These are phyloP conservation scores for Daedaleopsis nitida DNA, from an alignment of 768 basidiomycete species.

Conservation along the genomic window DNA sequence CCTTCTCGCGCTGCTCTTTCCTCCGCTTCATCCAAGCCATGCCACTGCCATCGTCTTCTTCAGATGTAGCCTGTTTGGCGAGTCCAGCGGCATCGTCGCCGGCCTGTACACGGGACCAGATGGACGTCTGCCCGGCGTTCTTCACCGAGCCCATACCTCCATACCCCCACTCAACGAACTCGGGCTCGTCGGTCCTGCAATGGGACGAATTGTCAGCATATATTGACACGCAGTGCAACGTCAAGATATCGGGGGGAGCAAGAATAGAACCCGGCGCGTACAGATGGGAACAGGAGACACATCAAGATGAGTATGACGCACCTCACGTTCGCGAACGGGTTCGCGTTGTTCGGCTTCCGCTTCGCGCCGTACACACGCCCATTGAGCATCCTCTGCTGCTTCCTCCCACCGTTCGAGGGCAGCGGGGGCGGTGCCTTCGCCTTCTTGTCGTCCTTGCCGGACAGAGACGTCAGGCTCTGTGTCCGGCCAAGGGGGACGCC, in stretches of 20 bases:
- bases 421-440: neutral
- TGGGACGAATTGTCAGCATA: neutral
- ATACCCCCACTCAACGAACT: slow-evolving; percentile 93
- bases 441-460: slow-evolving; percentile 15
- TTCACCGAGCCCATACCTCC: slow-evolving; percentile 70
- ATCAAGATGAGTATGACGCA: slow-evolving; percentile 13
- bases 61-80: slow-evolving; percentile 23
- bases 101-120: slow-evolving; percentile 28
- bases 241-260: neutral
- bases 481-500: slow-evolving; percentile 26
- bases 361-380: slow-evolving; percentile 77
- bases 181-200: slow-evolving; percentile 59
- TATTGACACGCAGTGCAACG: neutral
- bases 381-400: slow-evolving; percentile 63
- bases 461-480: slow-evolving; percentile 21
- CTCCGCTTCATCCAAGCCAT: slow-evolving; percentile 80
- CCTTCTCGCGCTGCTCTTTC: slow-evolving; percentile 57
- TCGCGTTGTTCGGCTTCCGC: slow-evolving; percentile 35
- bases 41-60: slow-evolving; percentile 83
- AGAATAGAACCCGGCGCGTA: neutral
- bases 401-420: slow-evolving; percentile 12
- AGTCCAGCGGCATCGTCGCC: slow-evolving; percentile 22
- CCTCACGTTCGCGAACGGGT: slow-evolving; percentile 61
- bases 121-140: slow-evolving; percentile 21
- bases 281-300: neutral